Evolutionary conservation across 192 early-diverging fungal genomes (phyloP), one percentile per base, ranked within the genome.

Genomic region (Podila verticillata): DNA sequence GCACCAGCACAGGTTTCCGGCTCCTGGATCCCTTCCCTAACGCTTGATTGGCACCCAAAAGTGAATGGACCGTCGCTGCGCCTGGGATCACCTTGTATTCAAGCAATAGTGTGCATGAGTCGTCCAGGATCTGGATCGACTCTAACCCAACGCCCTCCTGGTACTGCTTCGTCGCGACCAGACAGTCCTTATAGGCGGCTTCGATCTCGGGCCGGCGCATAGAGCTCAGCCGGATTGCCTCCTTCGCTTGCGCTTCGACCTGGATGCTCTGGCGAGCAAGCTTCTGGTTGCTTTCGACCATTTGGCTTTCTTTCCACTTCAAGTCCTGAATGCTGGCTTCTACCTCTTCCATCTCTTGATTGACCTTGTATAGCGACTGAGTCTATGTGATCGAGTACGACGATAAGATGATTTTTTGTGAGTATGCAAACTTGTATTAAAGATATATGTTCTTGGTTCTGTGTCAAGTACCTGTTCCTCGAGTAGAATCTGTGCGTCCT

Each of bases 111-210:
- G 70, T 57, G 30, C 60, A 68, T 0, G 77, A 72, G n/a, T 80
- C 77, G 0, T 61, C 26, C 57, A 72, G 10, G 57, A 63, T 72
- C 26, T 72, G 77, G 7, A 68, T 68, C 24, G 70, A 80, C 61
- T 72, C 70, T 4, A 80, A 35, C 6, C 77, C 77, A 36, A 80
- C 77, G 3, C 70, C 77, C 5, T 80, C 77, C 61, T 80, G 77
- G 35, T 80, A 80, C 34, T 64, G 77, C 15, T 56, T 57, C 19
- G 77, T 80, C 10, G 61, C 66, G 20, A 35, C 77, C 26, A 80
- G 22, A 54, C 77, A 80, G 7, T 72, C 70, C 56, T 68, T 72
- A 47, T 80, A 80, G 0, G 77, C 77, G 10, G 36, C 22, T 35
- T 80, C 77, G 28, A 80, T 54, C 20, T 80, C 77, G 0, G 77